These are phyloP conservation scores for Obelidium mucronatum DNA, from an alignment of 192 early-diverging fungal genomes.

Conservation along the genomic window DNA sequence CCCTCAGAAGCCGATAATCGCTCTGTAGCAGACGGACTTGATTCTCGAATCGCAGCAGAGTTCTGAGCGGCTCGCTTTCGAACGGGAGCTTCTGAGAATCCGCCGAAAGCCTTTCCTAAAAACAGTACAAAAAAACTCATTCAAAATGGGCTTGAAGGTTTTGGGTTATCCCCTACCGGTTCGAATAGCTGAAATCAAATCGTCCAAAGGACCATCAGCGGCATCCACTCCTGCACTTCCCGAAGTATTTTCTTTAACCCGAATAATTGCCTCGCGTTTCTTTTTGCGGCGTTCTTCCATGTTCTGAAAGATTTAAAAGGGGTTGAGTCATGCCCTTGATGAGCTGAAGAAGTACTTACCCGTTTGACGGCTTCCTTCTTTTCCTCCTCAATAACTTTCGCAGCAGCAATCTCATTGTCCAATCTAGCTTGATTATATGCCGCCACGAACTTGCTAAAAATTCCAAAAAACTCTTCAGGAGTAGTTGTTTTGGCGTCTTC, in stretches of 20 bases:
- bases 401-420: conserved; percentile 53
- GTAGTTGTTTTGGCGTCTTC: conserved; percentile 60
- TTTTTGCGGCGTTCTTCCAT: conserved; percentile 54
- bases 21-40: not conserved
- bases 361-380: conserved; percentile 53
- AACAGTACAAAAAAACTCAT: not conserved
- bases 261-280: conserved; percentile 43
- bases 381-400: conserved; percentile 48
- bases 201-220: conserved; percentile 56
- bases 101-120: not conserved
- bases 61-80: not conserved
- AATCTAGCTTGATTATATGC: conserved; percentile 40
- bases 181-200: conserved; percentile 56
- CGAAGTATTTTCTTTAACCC: conserved; percentile 1
- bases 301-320: conserved; percentile 31
- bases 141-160: not conserved
- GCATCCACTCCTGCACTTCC: conserved; percentile 9
- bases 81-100: not conserved
- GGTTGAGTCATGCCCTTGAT: not conserved
- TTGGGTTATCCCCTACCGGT: conserved; percentile 53
- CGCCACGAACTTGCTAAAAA: conserved; percentile 52
- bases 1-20: not conserved
- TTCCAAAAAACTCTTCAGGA: conserved; percentile 62
- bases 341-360: conserved; percentile 33
- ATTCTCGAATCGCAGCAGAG: not conserved